A percentile compares a stretch with the other conserved stretches of the same genome.
phyloP scores from a whole-genome alignment of 305 asterid genomes.

The Withania somnifera region DNA sequence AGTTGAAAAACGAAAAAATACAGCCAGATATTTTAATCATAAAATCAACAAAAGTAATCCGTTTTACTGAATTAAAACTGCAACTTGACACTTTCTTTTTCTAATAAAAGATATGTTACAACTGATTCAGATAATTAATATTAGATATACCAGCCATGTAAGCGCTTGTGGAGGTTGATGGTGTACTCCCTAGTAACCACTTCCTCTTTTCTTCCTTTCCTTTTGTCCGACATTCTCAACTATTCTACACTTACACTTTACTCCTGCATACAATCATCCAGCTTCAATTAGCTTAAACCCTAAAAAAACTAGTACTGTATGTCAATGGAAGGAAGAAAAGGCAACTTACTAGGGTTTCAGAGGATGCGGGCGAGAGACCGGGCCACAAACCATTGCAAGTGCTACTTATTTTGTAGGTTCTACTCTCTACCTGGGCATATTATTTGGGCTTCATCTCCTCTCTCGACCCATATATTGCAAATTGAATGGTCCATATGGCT shows the following conservation, averaged over 20 bases:
- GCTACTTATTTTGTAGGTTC: not conserved
- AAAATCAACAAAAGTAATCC: not conserved
- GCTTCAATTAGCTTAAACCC: not conserved
- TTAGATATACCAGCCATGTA: constrained; percentile 24
- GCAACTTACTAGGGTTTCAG: not conserved
- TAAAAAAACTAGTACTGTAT: too few relatives aligned
- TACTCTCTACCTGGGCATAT: not conserved
- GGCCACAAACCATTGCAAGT: not conserved
- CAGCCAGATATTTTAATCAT: too few relatives aligned
- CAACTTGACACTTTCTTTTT: not conserved
- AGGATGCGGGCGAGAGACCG: not conserved
- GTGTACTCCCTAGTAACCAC: constrained; percentile 33
- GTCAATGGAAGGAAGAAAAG: not conserved
- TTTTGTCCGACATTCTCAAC: constrained; percentile 23
- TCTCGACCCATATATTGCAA: not conserved
- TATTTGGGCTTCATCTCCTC: not conserved
- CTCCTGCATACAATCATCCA: not conserved
- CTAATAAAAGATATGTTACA: not conserved
- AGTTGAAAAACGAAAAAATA: not conserved
- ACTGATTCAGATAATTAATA: too few relatives aligned
- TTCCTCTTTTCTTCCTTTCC: constrained; percentile 25
- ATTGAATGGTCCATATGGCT: not conserved
- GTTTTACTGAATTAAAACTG: not conserved
- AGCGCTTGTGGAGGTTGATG: constrained; percentile 29
- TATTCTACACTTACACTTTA: not conserved